Percentiles rank a stretch among this genome's conserved stretches.
Conservation (phyloP, 768 basidiomycete genomes). For the Glaciozyma antarctica region DNA sequence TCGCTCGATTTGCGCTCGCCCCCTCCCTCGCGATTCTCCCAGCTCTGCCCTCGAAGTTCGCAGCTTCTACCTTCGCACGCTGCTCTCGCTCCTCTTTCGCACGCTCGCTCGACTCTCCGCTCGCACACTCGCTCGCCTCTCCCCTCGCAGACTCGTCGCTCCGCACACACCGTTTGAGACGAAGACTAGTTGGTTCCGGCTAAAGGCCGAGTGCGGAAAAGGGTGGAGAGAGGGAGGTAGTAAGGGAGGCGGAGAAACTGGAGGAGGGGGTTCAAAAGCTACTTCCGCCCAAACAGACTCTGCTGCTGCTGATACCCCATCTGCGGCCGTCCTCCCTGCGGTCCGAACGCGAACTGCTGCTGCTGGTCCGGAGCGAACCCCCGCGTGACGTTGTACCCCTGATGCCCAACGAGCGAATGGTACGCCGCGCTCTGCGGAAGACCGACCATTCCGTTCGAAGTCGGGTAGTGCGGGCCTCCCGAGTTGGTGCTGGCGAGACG, state of each 20-base stretch:
- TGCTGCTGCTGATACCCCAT: not conserved
- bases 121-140: no score
- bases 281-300: not conserved
- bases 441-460: not conserved
- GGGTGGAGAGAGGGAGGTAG: not conserved
- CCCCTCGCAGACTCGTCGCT: no score
- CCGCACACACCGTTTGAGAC: no score
- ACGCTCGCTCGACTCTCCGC: no score
- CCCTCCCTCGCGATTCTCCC: no score
- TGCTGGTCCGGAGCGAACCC: not conserved
- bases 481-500: conserved; percentile 8
- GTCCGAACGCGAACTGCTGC: not conserved
- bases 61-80: no score
- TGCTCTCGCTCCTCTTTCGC: no score
- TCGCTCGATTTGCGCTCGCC: no score
- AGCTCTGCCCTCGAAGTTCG: no score
- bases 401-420: not conserved
- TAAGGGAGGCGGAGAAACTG: not conserved
- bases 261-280: not conserved
- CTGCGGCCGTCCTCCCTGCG: not conserved
- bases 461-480: not conserved
- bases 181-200: no score
- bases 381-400: not conserved
- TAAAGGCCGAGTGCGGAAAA: not conserved
- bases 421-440: not conserved